Evolutionary conservation across 352 stramenopile species (phyloP).

Genomic region (Peronospora farinosa): DNA sequence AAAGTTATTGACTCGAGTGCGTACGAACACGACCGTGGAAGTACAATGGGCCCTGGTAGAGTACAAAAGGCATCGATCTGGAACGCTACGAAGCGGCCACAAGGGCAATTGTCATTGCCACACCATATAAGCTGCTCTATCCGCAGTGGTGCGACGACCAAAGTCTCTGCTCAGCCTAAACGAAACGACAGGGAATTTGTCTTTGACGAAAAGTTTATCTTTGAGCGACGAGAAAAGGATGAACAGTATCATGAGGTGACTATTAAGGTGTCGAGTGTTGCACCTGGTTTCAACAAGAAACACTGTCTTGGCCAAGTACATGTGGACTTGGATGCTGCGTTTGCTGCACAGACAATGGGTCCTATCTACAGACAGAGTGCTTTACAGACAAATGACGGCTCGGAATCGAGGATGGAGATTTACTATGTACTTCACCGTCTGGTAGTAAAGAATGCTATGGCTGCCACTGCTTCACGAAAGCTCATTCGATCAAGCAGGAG

Average conservation of each 20-base stretch:
- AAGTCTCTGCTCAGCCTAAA: constrained; percentile 23
- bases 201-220: constrained; percentile 46
- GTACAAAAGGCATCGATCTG: constrained; percentile 20
- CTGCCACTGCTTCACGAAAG: constrained; percentile 20
- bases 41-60: constrained; percentile 1
- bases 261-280: constrained; percentile 29
- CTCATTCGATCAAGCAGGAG: constrained; percentile 29
- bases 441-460: constrained; percentile 26
- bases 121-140: constrained; percentile 27
- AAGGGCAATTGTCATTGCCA: constrained; percentile 13
- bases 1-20: constrained; percentile 16
- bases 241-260: constrained; percentile 27
- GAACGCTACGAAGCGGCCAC: constrained; percentile 18
- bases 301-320: constrained; percentile 27
- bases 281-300: constrained; percentile 22
- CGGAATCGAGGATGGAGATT: constrained; percentile 23
- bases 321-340: constrained; percentile 33
- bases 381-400: constrained; percentile 12
- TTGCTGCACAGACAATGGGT: constrained; percentile 11
- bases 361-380: constrained; percentile 25
- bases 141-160: constrained; percentile 24
- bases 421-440: constrained; percentile 43
- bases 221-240: constrained; percentile 29
- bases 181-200: constrained; percentile 21
- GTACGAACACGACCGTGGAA: constrained; percentile 6